Percentiles rank a stretch among this genome's conserved stretches.
Evolutionary conservation across 2,329 filamentous ascomycete species (phyloP).

Genomic region (Monosporascus sp.): DNA sequence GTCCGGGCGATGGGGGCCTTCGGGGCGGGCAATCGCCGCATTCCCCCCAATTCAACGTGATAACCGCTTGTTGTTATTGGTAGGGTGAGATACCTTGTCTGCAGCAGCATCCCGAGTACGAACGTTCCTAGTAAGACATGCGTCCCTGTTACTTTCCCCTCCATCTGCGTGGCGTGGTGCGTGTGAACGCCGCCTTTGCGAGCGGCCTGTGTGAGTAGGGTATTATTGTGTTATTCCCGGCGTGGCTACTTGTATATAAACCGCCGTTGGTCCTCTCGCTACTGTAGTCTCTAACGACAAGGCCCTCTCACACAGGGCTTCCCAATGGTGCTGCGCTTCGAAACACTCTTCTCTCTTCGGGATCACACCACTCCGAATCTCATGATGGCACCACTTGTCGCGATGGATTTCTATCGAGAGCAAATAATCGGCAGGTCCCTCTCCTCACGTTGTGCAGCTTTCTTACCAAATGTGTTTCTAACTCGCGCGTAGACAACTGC

Average conservation of each 20-base stretch:
- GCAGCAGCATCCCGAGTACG: no score
- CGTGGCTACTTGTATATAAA: neutral
- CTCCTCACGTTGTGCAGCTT: neutral
- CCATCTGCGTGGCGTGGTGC: neutral
- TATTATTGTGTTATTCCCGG: neutral
- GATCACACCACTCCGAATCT: neutral
- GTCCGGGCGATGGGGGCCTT: neutral
- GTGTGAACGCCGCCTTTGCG: no score
- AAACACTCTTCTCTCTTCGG: neutral
- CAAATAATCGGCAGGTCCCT: neutral
- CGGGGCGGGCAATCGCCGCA: no score
- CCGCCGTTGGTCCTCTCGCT: neutral
- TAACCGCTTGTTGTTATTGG: no score
- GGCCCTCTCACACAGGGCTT: neutral
- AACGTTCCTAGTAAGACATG: no score
- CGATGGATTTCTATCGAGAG: neutral
- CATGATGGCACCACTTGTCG: neutral
- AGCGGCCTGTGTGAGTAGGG: neutral
- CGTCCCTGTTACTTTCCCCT: no score
- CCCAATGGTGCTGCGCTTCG: neutral
- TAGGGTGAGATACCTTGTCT: no score
- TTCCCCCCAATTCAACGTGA: no score
- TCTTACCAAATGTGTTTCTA: neutral
- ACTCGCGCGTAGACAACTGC: conserved; percentile 20
- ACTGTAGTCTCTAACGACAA: neutral